Conservation (phyloP, 768 basidiomycete genomes). For the Sporobolomyces phaffii region DNA sequence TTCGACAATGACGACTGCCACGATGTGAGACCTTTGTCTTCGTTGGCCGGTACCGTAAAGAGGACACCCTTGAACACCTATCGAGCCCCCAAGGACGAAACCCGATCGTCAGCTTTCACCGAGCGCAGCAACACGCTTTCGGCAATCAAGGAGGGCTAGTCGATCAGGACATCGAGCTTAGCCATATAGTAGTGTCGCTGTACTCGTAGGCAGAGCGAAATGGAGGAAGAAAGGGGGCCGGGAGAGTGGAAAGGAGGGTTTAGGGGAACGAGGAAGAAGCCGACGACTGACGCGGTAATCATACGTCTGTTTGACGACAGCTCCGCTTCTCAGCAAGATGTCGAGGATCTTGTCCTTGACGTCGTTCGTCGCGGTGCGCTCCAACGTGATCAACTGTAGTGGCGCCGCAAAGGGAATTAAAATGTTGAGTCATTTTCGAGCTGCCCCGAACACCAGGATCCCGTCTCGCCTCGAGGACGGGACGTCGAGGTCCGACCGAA, state of each 20-base stretch:
- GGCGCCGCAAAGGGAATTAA: neutral
- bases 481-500: too few relatives aligned
- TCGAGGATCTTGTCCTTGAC: slow-evolving; percentile 34
- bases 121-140: too few relatives aligned
- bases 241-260: too few relatives aligned
- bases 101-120: too few relatives aligned
- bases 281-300: slow-evolving; percentile 17
- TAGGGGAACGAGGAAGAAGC: too few relatives aligned
- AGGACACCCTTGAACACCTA: slow-evolving; percentile 36
- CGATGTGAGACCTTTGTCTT: slow-evolving; percentile 15
- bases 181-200: too few relatives aligned
- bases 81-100: too few relatives aligned
- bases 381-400: slow-evolving; percentile 26
- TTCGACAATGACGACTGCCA: slow-evolving; percentile 6
- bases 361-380: slow-evolving; percentile 18
- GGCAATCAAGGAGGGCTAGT: too few relatives aligned
- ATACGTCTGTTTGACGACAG: slow-evolving; percentile 29
- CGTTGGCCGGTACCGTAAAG: slow-evolving; percentile 7
- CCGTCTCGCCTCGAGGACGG: neutral
- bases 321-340: slow-evolving; percentile 11
- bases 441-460: neutral
- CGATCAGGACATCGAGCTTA: too few relatives aligned
- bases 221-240: too few relatives aligned
- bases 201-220: too few relatives aligned
- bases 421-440: neutral